Conservation (phyloP, 495 filamentous ascomycete species). For the Clohesyomyces aquaticus region DNA sequence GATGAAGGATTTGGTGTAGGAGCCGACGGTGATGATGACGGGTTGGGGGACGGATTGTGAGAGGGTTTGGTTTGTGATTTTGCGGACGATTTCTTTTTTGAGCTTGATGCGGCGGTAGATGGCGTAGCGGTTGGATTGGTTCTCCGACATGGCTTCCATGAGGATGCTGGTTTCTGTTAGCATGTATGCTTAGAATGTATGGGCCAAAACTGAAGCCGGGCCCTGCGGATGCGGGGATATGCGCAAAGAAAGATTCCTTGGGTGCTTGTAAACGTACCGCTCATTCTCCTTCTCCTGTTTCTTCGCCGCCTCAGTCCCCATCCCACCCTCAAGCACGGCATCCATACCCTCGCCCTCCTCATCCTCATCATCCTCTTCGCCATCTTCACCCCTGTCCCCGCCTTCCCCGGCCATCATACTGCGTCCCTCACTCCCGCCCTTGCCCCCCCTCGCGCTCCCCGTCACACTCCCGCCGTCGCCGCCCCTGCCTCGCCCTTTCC, state of each 20-base stretch:
- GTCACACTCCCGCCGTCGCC: constrained; percentile 54
- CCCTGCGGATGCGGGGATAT: too few species aligned
- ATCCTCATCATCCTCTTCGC: constrained; percentile 58
- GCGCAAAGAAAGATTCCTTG: too few species aligned
- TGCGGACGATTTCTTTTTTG: constrained; percentile 50
- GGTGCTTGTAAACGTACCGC: too few species aligned
- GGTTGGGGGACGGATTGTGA: constrained; percentile 81
- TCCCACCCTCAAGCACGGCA: constrained; percentile 60
- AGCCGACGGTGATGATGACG: constrained; percentile 77
- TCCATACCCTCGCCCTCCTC: constrained; percentile 66
- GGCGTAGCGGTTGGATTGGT: constrained; percentile 75
- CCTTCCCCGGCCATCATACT: constrained; percentile 43
- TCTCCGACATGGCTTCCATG: constrained; percentile 65
- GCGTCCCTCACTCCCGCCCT: constrained; percentile 53
- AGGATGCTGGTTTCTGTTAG: constrained; percentile 56
- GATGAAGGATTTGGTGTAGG: constrained; percentile 81
- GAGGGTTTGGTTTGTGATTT: constrained; percentile 72
- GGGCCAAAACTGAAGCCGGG: too few species aligned
- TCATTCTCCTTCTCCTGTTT: constrained; percentile 69
- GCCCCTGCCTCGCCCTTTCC: constrained; percentile 58
- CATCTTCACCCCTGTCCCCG: constrained; percentile 45
- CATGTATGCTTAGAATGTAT: too few species aligned
- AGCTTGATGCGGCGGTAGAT: constrained; percentile 65
- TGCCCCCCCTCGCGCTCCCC: constrained; percentile 47
- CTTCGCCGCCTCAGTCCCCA: constrained; percentile 67